Evolutionary conservation across 192 early-diverging fungal genomes (phyloP), one percentile per base, ranked within the genome.

Genomic region (Funneliformis geosporum): DNA sequence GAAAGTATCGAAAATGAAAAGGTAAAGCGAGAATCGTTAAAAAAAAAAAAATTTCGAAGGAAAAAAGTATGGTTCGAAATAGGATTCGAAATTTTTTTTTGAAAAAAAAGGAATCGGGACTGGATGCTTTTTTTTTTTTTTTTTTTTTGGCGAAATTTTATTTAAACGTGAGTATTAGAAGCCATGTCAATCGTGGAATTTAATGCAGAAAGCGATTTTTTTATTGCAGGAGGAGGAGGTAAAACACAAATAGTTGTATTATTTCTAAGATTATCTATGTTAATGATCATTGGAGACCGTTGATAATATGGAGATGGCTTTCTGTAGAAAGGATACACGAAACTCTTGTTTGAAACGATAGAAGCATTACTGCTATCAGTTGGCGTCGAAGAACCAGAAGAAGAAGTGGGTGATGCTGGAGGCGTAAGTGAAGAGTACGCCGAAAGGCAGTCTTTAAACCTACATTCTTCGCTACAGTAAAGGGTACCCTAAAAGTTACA

Each of bases 391-490:
- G 64, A 66, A 14, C 27, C 25, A 66, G 27, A 25, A 38, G 70
- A 25, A n/a, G 39, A 43, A 73, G 42, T 38, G 9, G 70, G 70
- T n/a, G 70, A 73, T 1, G 43, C 8, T 11, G 70, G 39, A 43
- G 70, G 70, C 25, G 70, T 73, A 25, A 50, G 40, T n/a, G 18
- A 73, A 23, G n/a, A n/a, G n/a, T 73, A 73, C 10, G 70, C 70
- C 25, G 70, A 47, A 38, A 73, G 42, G 46, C 47, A 43, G 25
- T 73, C 70, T 44, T 73, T 73, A 40, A 73, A 73, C 16, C 70
- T 33, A 73, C 70, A 73, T 4, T 73, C 70, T 73, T 73, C 70
- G 40, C 70, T 73, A 2, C 70, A 73, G 28, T 73, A 73, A 2
- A 73, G 25, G 14, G 70, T 1, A 47, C 42, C 70, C 70, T 73